Evolutionary conservation across 129 eudicot species (phyloP), one percentile per base, ranked within the genome.

Genomic region (Oenanthe sinensis): DNA sequence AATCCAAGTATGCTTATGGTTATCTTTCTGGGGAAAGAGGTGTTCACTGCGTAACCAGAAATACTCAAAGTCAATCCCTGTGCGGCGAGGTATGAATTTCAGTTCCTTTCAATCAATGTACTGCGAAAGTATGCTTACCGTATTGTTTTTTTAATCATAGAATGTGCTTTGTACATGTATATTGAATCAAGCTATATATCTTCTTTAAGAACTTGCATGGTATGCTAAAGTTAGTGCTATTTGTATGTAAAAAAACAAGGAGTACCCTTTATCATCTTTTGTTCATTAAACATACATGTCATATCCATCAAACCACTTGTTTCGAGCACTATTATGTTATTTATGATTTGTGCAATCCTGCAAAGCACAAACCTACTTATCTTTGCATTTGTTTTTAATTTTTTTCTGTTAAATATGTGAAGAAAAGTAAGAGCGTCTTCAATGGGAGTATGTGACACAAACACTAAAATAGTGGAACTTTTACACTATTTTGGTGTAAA

Each of bases 1-100:
- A 91, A 82, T 91, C 83, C 54, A 87, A 91, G 71, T 90, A 85
- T 68, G 97, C 93, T 39, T 91, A 91, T 77, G 98, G 98, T 37
- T 94, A 86, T 83, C 85, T 94, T 78, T 80, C 84, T 44, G 97
- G 98, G 76, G 98, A 94, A 90, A 85, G 84, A 85, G 98, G 98
- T 74, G 80, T 86, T 55, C 98, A 94, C 80, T 80, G 82, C 74
- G 71, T 90, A 90, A 85, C 89, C 60, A 86, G 77, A 47, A 50
- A 84, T 39, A 82, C 85, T 76, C 80, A 81, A 70, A 81, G 81
- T 10, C 81, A 76, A 81, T 83, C 83, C 62, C 37, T 8, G 81
- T 76, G 65, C 78, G 83, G 78, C 52, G 86, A 92, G 96, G 97
- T 90, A 85, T 33, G 75, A 60, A 6, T 63, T 5, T 30, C 46